A percentile compares a stretch with the other conserved stretches of the same genome.
Evolutionary conservation across 208 protist genomes (phyloP).

Genomic region (Trypanosoma rangeli): DNA sequence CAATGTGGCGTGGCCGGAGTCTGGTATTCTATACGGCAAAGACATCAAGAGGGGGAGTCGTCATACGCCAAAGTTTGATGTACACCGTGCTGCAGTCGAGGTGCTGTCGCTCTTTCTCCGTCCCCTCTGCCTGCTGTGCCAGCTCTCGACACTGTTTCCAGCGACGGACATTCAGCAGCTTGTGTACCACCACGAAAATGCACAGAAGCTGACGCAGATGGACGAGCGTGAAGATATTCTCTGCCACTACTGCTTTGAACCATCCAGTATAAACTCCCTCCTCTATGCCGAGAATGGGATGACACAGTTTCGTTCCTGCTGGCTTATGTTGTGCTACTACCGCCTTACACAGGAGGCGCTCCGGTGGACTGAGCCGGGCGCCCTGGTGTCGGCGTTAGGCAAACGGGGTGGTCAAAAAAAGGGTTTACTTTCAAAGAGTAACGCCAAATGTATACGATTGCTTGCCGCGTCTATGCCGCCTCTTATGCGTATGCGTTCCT

Average conservation of each 20-base stretch:
- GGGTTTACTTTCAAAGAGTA: constrained; percentile 29
- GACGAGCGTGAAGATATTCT: constrained; percentile 53
- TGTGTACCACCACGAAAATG: constrained; percentile 53
- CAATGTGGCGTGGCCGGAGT: constrained; percentile 78
- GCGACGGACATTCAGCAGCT: constrained; percentile 42
- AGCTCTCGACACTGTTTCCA: constrained; percentile 66
- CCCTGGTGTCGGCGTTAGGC: background rate
- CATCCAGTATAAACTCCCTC: constrained; percentile 33
- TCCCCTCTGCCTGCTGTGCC: constrained; percentile 59
- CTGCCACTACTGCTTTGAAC: constrained; percentile 53
- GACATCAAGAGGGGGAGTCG: constrained; percentile 23
- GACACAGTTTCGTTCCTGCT: constrained; percentile 66
- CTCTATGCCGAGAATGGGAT: constrained; percentile 31
- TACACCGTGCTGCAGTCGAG: constrained; percentile 36
- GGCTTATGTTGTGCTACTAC: constrained; percentile 83
- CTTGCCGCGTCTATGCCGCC: constrained; percentile 62
- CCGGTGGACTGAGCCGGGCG: background rate
- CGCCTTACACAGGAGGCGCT: constrained; percentile 63
- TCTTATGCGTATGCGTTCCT: constrained; percentile 79
- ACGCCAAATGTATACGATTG: constrained; percentile 53
- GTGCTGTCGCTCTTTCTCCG: constrained; percentile 56
- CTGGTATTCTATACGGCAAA: constrained; percentile 63
- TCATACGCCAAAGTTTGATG: constrained; percentile 14
- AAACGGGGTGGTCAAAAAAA: background rate
- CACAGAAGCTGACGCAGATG: constrained; percentile 42